phyloP scores from a whole-genome alignment of 352 stramenopile species.

The Globisporangium cederbergense region DNA sequence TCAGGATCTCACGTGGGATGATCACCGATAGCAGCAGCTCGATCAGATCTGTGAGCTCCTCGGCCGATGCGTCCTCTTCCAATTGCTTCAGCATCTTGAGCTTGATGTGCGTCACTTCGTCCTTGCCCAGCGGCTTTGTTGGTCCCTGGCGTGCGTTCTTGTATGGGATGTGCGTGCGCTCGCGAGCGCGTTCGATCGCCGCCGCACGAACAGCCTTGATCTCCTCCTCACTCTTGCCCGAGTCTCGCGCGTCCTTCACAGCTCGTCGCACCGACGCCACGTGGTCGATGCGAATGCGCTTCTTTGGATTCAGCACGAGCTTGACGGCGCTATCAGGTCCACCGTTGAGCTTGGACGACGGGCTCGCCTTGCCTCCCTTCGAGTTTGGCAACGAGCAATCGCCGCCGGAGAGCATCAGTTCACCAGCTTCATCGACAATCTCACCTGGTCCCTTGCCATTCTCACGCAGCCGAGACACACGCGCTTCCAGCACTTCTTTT shows the following conservation, averaged over 20 bases:
- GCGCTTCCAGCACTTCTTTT: conserved; percentile 83
- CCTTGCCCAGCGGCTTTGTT: conserved; percentile 75
- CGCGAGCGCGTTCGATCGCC: conserved; percentile 71
- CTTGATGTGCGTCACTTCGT: conserved; percentile 82
- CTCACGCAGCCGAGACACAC: conserved; percentile 76
- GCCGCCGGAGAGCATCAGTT: conserved; percentile 50
- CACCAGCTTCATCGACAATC: conserved; percentile 81
- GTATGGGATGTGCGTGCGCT: conserved; percentile 76
- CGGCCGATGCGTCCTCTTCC: conserved; percentile 73
- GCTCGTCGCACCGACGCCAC: conserved; percentile 81
- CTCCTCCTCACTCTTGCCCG: conserved; percentile 76
- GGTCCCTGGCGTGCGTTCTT: conserved; percentile 71
- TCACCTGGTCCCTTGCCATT: conserved; percentile 62
- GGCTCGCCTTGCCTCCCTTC: conserved; percentile 32
- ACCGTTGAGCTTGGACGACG: conserved; percentile 30
- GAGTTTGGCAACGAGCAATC: conserved; percentile 40
- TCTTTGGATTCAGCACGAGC: conserved; percentile 51
- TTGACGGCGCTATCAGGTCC: conserved; percentile 9
- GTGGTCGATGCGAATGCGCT: conserved; percentile 83
- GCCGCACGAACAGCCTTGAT: conserved; percentile 60
- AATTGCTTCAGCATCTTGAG: conserved; percentile 83
- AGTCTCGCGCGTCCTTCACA: conserved; percentile 71
- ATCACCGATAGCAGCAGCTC: conserved; percentile 78
- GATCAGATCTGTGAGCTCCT: conserved; percentile 79
- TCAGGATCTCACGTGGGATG: conserved; percentile 67